Evolutionary conservation across 163 green algal genomes (phyloP), one percentile per base, ranked within the genome.

Genomic region (Scenedesmus sp.): DNA sequence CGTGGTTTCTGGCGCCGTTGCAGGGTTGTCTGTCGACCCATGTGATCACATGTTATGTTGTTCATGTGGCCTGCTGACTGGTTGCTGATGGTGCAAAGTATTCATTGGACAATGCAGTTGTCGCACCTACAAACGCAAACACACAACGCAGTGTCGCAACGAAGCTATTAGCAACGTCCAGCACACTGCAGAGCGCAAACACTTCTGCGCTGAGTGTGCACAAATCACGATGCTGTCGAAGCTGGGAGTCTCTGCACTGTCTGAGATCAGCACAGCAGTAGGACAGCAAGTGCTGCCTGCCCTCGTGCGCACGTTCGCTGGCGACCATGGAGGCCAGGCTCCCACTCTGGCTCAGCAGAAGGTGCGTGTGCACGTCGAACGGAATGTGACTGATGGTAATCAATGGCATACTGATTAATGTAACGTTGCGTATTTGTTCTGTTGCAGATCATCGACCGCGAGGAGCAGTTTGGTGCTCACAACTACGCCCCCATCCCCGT

Each of bases 401-500:
- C 5, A 8, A 52, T 79, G 6, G 70, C 5, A 4, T 74, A 46
- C 26, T 46, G 13, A 3, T 60, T 46, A 1, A 79, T 81, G n/a
- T 4, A 34, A 52, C 12, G 1, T 9, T 9, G 46, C 0, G 13
- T 9, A 57, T 7, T 7, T 59, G 5, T 34, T 84, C n/a, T 52
- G 8, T 34, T 70, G 87, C 95, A 99, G 97, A 96, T 96, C 85
- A 99, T 99, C 60, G 95, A 98, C 18, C 86, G 92, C 1, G 98
- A 99, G 92, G 96, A 99, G 79, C 94, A 88, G n/a, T 98, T 96
- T 93, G 98, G 98, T 10, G 97, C 97, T 0, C 98, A 99, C 92
- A 99, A 99, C 93, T 99, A 99, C 87, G 94, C 95, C 9, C 97
- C 98, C 2, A 93, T 99, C 18, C 98, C 98, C 0, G 98, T 99